Evolutionary conservation across 306 rosid species (phyloP), one percentile per base, ranked within the genome.

Genomic region (Vigna reflexopilosa): DNA sequence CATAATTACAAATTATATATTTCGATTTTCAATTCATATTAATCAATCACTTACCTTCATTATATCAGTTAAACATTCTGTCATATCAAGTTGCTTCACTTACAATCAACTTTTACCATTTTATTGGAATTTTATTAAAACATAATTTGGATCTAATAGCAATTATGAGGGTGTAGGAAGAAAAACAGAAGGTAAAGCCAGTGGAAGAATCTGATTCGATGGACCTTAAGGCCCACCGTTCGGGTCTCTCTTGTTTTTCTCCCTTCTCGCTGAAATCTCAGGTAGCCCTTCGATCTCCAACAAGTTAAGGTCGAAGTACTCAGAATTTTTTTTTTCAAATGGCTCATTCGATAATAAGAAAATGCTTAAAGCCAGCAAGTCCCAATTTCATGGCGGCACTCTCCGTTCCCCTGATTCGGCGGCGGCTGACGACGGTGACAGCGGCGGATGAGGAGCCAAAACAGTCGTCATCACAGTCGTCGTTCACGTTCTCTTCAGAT

Each of bases 401-500:
- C 2, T 17, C 79, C 30, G 15, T 2, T 45, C 19, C 34, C 38
- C 59, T 13, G 17, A 72, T 62, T 24, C 10, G 44, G 3, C 51
- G 68, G 15, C 74, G 50, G 8, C 22, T 51, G 0, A 49, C 89
- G 42, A 70, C 93, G 22, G 45, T 45, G 40, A 80, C 96, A 80
- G 22, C 91, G 55, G 88, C 72, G 12, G 78, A 1, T 19, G 61
- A 52, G 10, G 90, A 87, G 32, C 87, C 82, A 24, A 9, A 79
- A 45, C 85, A 24, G 34, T 72, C 19, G 78, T 19, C 89, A 0
- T 84, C 89, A 16, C 44, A 88, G 12, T 62, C 68, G 0, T 80
- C 95, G 40, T 91, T 91, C 82, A 83, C 86, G 20, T 93, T 95
- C 83, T 90, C 95, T 15, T 72, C 89, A 28, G 89, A 87, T 3